A percentile compares a stretch with the other conserved stretches of the same genome.
Evolutionary conservation across 2,329 filamentous ascomycete genomes (phyloP).

Genomic region (Ascochyta viciae-villosae): DNA sequence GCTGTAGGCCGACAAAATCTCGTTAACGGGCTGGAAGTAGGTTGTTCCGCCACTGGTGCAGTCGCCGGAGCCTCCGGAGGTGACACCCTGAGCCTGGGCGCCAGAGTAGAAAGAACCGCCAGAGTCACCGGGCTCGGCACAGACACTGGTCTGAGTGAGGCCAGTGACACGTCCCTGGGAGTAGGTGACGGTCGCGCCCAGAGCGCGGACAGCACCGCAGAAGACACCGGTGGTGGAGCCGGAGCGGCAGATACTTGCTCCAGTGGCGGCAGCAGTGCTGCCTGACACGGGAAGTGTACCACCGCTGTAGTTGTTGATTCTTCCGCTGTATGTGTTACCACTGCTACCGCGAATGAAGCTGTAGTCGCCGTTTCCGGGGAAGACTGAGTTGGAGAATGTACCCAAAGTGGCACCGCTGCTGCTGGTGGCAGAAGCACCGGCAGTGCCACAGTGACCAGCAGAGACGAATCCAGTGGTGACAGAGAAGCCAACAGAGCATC

Average conservation of each 20-base stretch:
- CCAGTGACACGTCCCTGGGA: conserved; percentile 51
- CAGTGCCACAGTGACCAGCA: conserved; percentile 51
- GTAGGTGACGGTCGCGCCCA: conserved; percentile 50
- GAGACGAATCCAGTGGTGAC: conserved; percentile 53
- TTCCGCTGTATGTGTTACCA: conserved; percentile 40
- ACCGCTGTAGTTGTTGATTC: conserved; percentile 46
- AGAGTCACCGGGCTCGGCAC: conserved; percentile 54
- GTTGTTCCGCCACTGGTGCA: conserved; percentile 48
- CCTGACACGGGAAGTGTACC: conserved; percentile 47
- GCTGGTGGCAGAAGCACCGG: conserved; percentile 43
- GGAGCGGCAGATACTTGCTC: conserved; percentile 52
- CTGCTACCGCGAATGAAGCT: conserved; percentile 47
- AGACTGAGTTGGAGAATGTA: conserved; percentile 49
- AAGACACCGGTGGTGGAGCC: conserved; percentile 52
- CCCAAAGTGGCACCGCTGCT: conserved; percentile 43
- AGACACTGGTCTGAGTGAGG: conserved; percentile 52
- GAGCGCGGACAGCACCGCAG: conserved; percentile 49
- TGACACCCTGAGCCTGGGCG: conserved; percentile 53
- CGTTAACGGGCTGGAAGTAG: conserved; percentile 54
- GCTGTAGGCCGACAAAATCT: conserved; percentile 51
- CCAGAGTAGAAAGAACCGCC: conserved; percentile 53
- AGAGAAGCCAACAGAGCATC: conserved; percentile 53
- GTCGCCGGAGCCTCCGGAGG: conserved; percentile 52
- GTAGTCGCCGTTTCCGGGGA: conserved; percentile 53
- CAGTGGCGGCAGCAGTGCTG: conserved; percentile 48